Evolutionary conservation across 768 basidiomycete genomes (phyloP).

Genomic region (Clathrus columnatus): DNA sequence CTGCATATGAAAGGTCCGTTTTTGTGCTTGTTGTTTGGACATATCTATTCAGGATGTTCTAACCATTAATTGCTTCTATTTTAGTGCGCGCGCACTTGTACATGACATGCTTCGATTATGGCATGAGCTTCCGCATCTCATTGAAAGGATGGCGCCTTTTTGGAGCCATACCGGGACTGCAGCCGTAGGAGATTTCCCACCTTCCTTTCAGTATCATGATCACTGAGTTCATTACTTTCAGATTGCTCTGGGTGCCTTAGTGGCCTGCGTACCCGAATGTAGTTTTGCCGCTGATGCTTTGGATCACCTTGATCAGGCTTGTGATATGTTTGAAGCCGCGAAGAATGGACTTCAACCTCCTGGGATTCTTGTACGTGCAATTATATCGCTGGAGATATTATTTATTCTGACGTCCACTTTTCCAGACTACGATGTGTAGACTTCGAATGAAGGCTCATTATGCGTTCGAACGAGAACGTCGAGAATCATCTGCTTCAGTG

Average conservation of each 20-base stretch:
- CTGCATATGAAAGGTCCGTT: conserved; percentile 3
- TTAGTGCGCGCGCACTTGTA: conserved; percentile 1
- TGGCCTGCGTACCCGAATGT: conserved; percentile 3
- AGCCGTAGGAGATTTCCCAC: background rate
- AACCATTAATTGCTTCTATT: background rate
- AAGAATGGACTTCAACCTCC: conserved; percentile 3
- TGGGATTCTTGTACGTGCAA: background rate
- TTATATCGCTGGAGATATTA: background rate
- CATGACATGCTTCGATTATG: conserved; percentile 8
- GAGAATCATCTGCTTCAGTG: background rate
- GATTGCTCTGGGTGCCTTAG: conserved; percentile 5
- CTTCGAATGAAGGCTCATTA: background rate
- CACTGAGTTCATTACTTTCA: background rate
- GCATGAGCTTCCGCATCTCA: background rate
- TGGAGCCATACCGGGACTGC: conserved; percentile 9
- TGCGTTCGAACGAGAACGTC: background rate
- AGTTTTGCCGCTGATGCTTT: conserved; percentile 2
- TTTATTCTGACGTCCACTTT: background rate
- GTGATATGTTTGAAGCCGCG: conserved; percentile 4
- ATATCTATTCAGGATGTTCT: background rate
- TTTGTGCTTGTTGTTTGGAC: background rate
- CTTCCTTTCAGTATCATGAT: background rate
- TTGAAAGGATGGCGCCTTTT: conserved; percentile 10
- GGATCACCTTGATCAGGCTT: conserved; percentile 2
- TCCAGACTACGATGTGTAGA: background rate